These are phyloP conservation scores for Blastobotrys indianensis DNA, from an alignment of 1,139 yeast genomes.

Conservation along the genomic window DNA sequence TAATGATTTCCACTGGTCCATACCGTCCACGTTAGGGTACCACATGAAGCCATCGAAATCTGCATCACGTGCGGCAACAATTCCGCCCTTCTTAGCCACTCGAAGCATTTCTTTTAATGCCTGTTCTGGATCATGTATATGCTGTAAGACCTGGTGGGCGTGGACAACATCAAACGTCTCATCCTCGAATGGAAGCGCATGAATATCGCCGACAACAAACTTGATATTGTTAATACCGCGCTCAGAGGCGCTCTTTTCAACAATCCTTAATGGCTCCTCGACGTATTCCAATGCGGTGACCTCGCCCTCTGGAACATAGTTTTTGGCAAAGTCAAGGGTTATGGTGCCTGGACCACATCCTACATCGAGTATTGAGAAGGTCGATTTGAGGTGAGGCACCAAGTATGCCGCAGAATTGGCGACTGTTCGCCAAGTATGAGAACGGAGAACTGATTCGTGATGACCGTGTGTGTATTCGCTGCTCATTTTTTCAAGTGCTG, in stretches of 20 bases:
- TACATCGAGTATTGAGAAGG: constrained; percentile 36
- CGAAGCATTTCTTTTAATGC: constrained; percentile 27
- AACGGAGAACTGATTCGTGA: constrained; percentile 24
- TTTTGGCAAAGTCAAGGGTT: constrained; percentile 36
- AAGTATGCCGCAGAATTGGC: constrained; percentile 33
- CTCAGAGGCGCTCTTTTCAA: constrained; percentile 21
- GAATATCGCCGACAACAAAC: constrained; percentile 35
- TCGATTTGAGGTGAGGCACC: constrained; percentile 31
- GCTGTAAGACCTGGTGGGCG: constrained; percentile 40
- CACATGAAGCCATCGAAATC: constrained; percentile 26
- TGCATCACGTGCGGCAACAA: constrained; percentile 35
- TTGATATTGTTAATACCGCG: constrained; percentile 25
- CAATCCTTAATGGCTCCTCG: constrained; percentile 31
- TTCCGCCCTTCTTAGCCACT: constrained; percentile 26
- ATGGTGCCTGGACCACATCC: constrained; percentile 44
- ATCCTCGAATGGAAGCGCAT: constrained; percentile 35
- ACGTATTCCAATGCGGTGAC: constrained; percentile 38
- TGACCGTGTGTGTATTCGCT: constrained; percentile 24
- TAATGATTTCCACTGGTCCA: constrained; percentile 17
- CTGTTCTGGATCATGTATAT: constrained; percentile 34
- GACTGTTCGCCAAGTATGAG: constrained; percentile 39
- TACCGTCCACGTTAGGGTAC: constrained; percentile 20
- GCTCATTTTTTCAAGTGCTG: no score
- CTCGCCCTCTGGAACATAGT: constrained; percentile 30
- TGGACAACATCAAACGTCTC: constrained; percentile 38